Base-by-base conservation (phyloP, 1,284 basidiomycete species). In the Ustilago vetiveriae region DNA sequence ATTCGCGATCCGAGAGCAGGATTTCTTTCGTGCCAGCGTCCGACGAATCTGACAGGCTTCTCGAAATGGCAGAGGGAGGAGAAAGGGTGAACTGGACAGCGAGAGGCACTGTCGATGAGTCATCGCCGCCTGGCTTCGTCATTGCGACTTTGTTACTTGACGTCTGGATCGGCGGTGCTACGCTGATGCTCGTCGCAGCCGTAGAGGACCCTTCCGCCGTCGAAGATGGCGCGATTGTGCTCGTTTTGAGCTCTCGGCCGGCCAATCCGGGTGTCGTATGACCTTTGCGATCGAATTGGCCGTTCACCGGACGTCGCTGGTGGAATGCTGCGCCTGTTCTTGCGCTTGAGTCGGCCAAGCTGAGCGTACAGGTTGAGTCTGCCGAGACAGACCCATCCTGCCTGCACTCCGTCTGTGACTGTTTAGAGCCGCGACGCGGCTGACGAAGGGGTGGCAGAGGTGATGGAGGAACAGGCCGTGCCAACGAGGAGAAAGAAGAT, bases 401-500 rank as follows among this genome's bases (percentile, higher is more conserved):
- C 10, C 46, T 41, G 6, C 5, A 16, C 8, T 23, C 27, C 13
- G 39, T 37, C 22, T 49, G 49, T 10, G 38, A 36, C 1, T 35
- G 33, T 35, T 35, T 10, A n/a, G 44, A 47, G 1, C 44, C 44
- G 4, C 47, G 43, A n/a, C 52, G 43, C 4, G 53, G 48, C 21
- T 35, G 39, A 14, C 64, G 64, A 0, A 52, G 64, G 8, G 64
- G 64, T 21, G 64, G 57, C 4, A 67, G 38, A 3, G 57, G 64
- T 3, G 48, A 45, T 2, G 52, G 64, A 8, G 44, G 33, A 11
- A 35, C 16, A 9, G 33, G 33, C 16, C 13, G 33, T 10, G 52
- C 57, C 14, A 67, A 30, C 8, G 56, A 67, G 1, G 56, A 44
- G 33, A 60, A 67, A 7, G 57, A 56, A 4, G 47, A 38, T 30